phyloP scores from a whole-genome alignment of 2,329 filamentous ascomycete species.

The Allantophomopsis lycopodina region DNA sequence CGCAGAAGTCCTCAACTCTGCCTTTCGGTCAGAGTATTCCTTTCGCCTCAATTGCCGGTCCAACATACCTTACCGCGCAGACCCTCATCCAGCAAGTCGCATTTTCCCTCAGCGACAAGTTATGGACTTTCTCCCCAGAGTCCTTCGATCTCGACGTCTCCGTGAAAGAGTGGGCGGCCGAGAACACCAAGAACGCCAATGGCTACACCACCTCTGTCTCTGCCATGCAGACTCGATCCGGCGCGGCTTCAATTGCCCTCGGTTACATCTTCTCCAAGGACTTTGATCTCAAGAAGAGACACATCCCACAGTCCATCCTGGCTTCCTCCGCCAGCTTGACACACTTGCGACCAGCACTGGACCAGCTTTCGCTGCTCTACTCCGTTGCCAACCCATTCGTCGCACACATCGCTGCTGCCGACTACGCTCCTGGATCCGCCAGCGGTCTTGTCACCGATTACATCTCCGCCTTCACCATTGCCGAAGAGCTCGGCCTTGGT shows the following conservation, averaged over 20 bases:
- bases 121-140: slow-evolving; percentile 93
- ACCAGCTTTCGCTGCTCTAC: slow-evolving; percentile 86
- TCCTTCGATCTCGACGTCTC: slow-evolving; percentile 84
- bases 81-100: slow-evolving; percentile 91
- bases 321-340: slow-evolving; percentile 74
- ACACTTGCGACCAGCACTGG: slow-evolving; percentile 69
- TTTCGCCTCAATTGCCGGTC: slow-evolving; percentile 57
- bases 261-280: slow-evolving; percentile 98
- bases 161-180: slow-evolving; percentile 60
- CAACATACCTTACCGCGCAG: slow-evolving; percentile 88
- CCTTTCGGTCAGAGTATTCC: slow-evolving; percentile 40
- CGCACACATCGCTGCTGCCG: slow-evolving; percentile 80
- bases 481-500: slow-evolving; percentile 81
- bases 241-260: slow-evolving; percentile 80
- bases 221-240: slow-evolving; percentile 72
- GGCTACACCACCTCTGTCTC: slow-evolving; percentile 68
- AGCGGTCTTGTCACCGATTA: slow-evolving; percentile 80
- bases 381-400: slow-evolving; percentile 86
- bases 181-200: slow-evolving; percentile 64
- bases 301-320: slow-evolving; percentile 82
- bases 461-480: slow-evolving; percentile 60
- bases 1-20: slow-evolving; percentile 31
- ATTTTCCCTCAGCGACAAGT: slow-evolving; percentile 89
- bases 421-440: slow-evolving; percentile 54
- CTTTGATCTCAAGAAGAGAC: slow-evolving; percentile 81